Evolutionary conservation across 345 rosid genomes (phyloP).

Genomic region (Draba incana): DNA sequence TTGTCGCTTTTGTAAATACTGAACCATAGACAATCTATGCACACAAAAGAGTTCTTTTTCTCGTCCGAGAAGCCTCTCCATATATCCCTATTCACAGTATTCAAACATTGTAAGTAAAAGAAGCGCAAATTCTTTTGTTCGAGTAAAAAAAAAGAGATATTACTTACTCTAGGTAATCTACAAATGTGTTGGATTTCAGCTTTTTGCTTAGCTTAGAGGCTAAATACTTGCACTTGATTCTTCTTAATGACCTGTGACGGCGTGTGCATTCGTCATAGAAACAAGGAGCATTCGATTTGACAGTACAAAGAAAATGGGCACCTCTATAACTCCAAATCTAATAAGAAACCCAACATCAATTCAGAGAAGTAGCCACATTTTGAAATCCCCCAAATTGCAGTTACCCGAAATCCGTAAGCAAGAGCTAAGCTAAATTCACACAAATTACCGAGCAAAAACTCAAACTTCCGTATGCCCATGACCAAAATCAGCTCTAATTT

Average conservation of each 20-base stretch:
- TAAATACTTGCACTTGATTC: slow-evolving; percentile 41
- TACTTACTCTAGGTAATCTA: slow-evolving; percentile 56
- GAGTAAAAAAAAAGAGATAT: not conserved
- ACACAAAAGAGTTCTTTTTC: slow-evolving; percentile 49
- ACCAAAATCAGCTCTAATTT: no score
- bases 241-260: slow-evolving; percentile 51
- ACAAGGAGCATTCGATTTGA: slow-evolving; percentile 49
- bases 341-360: no score
- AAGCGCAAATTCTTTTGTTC: not conserved
- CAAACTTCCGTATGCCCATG: no score
- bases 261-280: slow-evolving; percentile 46
- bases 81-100: slow-evolving; percentile 44
- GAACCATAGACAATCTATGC: slow-evolving; percentile 62
- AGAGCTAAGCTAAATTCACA: no score
- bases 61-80: slow-evolving; percentile 58
- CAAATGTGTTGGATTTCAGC: slow-evolving; percentile 42
- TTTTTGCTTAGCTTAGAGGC: slow-evolving; percentile 43
- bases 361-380: no score
- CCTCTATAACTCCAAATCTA: no score
- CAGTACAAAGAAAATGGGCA: no score
- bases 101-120: slow-evolving; percentile 16
- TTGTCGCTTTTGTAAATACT: slow-evolving; percentile 49
- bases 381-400: no score
- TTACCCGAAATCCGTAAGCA: no score
- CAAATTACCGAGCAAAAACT: no score